Conservation (phyloP, 768 basidiomycete genomes). For the Lepiota brunneoincarnata region DNA sequence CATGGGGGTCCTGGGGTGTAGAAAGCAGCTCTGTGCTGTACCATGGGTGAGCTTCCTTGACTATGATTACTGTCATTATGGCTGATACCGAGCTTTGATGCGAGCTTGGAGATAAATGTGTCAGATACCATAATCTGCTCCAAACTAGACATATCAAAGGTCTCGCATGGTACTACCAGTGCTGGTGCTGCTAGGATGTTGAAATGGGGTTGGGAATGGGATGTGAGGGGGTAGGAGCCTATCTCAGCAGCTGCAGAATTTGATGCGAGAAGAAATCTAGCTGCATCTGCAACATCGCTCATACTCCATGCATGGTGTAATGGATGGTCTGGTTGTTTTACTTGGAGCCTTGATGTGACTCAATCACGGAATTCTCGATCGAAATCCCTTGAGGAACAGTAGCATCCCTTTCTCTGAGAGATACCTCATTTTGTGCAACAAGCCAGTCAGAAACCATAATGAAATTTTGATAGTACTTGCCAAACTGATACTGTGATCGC, state of each 20-base stretch:
- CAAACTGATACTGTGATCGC: too few species aligned
- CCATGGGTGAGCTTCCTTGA: too few species aligned
- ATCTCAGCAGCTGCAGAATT: not conserved
- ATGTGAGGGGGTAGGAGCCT: not conserved
- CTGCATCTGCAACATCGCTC: too few species aligned
- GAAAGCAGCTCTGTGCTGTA: too few species aligned
- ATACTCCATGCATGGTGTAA: too few species aligned
- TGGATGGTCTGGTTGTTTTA: too few species aligned
- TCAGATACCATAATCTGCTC: too few species aligned
- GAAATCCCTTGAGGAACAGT: constrained; percentile 12
- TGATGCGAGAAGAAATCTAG: not conserved
- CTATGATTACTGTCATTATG: too few species aligned
- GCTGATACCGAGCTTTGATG: too few species aligned
- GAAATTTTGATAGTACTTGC: constrained; percentile 11
- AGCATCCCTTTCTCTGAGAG: not conserved
- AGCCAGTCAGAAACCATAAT: not conserved
- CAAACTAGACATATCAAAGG: not conserved
- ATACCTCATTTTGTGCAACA: not conserved
- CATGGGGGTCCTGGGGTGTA: too few species aligned
- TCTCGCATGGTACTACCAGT: not conserved
- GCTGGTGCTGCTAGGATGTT: not conserved
- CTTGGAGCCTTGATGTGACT: too few species aligned
- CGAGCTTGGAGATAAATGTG: too few species aligned
- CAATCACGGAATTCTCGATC: constrained; percentile 3
- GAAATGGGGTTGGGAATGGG: not conserved